Conservation (phyloP, 768 basidiomycete species). For the Clitopilus hobsonii region DNA sequence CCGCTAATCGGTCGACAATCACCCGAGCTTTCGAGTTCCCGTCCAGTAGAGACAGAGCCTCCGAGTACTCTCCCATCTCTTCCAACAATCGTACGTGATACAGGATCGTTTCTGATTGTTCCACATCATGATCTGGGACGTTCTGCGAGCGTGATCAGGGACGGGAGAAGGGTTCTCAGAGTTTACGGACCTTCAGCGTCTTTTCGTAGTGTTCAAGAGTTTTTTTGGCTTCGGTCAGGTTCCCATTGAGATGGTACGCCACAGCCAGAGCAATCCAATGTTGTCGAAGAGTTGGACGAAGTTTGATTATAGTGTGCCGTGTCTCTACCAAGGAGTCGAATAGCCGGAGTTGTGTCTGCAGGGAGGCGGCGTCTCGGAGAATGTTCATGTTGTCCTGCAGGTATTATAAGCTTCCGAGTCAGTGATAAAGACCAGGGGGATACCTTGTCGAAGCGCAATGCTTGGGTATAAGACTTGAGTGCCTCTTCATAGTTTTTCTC, state of each 20-base stretch:
- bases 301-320: slow-evolving; percentile 70
- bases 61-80: slow-evolving; percentile 58
- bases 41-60: slow-evolving; percentile 63
- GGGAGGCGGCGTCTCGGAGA: slow-evolving; percentile 81
- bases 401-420: slow-evolving; percentile 2
- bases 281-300: slow-evolving; percentile 78
- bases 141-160: slow-evolving; percentile 39
- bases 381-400: slow-evolving; percentile 90
- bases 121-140: slow-evolving; percentile 72
- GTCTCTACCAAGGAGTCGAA: slow-evolving; percentile 79
- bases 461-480: slow-evolving; percentile 87
- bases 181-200: slow-evolving; percentile 60
- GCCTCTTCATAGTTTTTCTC: slow-evolving; percentile 96
- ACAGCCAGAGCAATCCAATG: slow-evolving; percentile 91
- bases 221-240: slow-evolving; percentile 62
- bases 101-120: slow-evolving; percentile 78
- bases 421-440: not conserved
- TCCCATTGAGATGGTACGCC: slow-evolving; percentile 81
- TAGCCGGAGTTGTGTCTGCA: slow-evolving; percentile 83
- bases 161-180: not conserved
- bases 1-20: slow-evolving; percentile 67
- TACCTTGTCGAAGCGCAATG: slow-evolving; percentile 86
- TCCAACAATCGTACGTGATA: slow-evolving; percentile 75
- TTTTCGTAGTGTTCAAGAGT: slow-evolving; percentile 69
- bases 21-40: slow-evolving; percentile 53